These are phyloP conservation scores for Sugiyamaella castrensis DNA, from an alignment of 1,139 yeast species.

Conservation along the genomic window DNA sequence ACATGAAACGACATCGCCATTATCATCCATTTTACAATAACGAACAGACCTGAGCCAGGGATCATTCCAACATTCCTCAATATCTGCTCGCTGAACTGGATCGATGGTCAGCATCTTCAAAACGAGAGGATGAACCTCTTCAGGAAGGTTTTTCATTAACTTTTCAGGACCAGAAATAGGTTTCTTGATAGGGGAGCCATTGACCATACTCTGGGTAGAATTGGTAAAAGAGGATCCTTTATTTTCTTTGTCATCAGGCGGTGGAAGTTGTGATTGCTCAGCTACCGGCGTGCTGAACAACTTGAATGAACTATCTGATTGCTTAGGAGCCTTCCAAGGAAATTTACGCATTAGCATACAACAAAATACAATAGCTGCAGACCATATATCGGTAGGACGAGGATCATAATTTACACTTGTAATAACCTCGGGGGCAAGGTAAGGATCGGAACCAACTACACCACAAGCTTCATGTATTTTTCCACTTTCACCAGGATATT, in stretches of 20 bases:
- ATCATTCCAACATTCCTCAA: slow-evolving; percentile 79
- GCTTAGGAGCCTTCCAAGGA: slow-evolving; percentile 96
- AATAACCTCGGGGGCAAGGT: slow-evolving; percentile 91
- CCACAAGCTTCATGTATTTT: slow-evolving; percentile 81
- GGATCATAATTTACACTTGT: slow-evolving; percentile 82
- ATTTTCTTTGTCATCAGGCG: background rate
- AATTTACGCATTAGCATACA: slow-evolving; percentile 93
- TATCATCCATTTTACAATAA: slow-evolving; percentile 43
- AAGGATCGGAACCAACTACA: slow-evolving; percentile 92
- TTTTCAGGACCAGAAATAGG: slow-evolving; percentile 32
- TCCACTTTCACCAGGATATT: slow-evolving; percentile 76
- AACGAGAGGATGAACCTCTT: slow-evolving; percentile 35
- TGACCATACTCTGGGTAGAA: background rate
- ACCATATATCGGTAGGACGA: slow-evolving; percentile 93
- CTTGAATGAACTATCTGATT: slow-evolving; percentile 79
- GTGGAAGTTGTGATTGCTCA: background rate
- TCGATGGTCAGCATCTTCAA: slow-evolving; percentile 37
- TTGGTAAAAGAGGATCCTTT: background rate
- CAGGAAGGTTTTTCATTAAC: slow-evolving; percentile 36
- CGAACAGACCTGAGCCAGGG: slow-evolving; percentile 67
- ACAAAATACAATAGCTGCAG: slow-evolving; percentile 86
- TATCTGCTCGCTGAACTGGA: slow-evolving; percentile 56
- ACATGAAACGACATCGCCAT: slow-evolving; percentile 37
- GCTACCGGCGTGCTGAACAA: slow-evolving; percentile 27
- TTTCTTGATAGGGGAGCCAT: background rate